Percentiles rank a stretch among this genome's conserved stretches.
These are phyloP conservation scores for Penicillium sp. DNA, from an alignment of 2,329 filamentous ascomycete genomes.

Conservation along the genomic window DNA sequence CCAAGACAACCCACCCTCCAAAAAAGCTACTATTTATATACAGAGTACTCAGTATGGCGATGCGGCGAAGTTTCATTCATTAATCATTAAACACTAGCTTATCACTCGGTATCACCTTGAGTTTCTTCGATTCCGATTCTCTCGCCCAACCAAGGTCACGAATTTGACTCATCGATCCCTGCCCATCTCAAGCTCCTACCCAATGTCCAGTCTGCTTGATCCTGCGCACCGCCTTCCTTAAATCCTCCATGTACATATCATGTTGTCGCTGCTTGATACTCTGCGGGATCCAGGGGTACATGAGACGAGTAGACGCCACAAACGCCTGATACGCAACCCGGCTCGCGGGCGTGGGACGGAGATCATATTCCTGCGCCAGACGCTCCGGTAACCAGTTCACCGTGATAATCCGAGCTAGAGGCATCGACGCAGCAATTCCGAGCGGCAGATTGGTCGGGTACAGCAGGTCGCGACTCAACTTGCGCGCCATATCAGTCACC, in stretches of 20 bases:
- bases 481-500: conserved; percentile 33
- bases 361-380: conserved; percentile 17
- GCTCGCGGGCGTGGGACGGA: conserved; percentile 10
- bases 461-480: conserved; percentile 17
- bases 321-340: conserved; percentile 8
- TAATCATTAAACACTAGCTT: not conserved
- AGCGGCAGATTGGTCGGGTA: conserved; percentile 12
- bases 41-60: not conserved
- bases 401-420: not conserved
- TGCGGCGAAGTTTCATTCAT: not conserved
- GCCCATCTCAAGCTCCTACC: not conserved
- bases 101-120: not conserved
- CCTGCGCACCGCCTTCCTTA: conserved; percentile 14
- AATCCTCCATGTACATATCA: conserved; percentile 17
- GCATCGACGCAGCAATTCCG: not conserved
- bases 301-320: conserved; percentile 10
- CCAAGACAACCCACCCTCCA: not conserved
- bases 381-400: not conserved
- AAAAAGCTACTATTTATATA: not conserved
- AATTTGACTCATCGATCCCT: not conserved
- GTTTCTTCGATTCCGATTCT: not conserved
- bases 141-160: not conserved
- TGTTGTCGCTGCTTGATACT: conserved; percentile 8
- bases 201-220: conserved; percentile 14
- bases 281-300: conserved; percentile 11